Base-by-base conservation (phyloP, 192 early-diverging fungal species). In the Umbelopsis sp. region DNA sequence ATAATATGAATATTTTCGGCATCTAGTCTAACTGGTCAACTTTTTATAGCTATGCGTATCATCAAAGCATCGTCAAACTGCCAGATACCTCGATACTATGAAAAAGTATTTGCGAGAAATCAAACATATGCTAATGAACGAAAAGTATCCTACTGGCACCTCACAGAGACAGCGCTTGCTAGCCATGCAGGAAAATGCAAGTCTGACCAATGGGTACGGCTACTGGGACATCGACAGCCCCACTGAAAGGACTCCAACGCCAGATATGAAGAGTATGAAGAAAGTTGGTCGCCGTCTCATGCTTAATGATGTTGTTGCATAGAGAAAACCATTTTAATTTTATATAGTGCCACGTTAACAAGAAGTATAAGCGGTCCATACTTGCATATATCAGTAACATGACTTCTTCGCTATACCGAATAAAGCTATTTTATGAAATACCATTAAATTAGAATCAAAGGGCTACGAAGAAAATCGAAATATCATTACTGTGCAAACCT, bases 1-100 rank as follows among this genome's bases (percentile, higher is more conserved):
- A 30, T 1, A 6, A 41, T 4, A 41, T 4, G 1, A 41, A 6
- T 41, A 30, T 1, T 41, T 6, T 41, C 6, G 37, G 37, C 5
- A 41, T 9, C 6, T 41, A 10, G 37, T 9, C 10, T 30, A 30
- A 41, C 10, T 41, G 5, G 6, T 1, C 1, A 61, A 61, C 52
- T 55, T 23, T 41, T 22, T n/a, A 4, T 45, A 84, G 74, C 76
- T 84, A 67, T 78, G 75, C 22, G 82, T 77, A 0, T 77, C 80
- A 10, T 84, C 82, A 46, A 84, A 84, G 66, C 82, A 84, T 68
- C 78, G 82, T 41, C 82, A 84, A 70, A 84, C 82, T 4, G 74
- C 74, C 16, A 67, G 82, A 21, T 72, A 81, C 67, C 67, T 84
- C 10, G 66, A 72, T 41, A 79, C 82, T 8, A 44, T 84, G 2